Conservation (phyloP, 2,329 filamentous ascomycete genomes). For the Pleomassaria siparia region DNA sequence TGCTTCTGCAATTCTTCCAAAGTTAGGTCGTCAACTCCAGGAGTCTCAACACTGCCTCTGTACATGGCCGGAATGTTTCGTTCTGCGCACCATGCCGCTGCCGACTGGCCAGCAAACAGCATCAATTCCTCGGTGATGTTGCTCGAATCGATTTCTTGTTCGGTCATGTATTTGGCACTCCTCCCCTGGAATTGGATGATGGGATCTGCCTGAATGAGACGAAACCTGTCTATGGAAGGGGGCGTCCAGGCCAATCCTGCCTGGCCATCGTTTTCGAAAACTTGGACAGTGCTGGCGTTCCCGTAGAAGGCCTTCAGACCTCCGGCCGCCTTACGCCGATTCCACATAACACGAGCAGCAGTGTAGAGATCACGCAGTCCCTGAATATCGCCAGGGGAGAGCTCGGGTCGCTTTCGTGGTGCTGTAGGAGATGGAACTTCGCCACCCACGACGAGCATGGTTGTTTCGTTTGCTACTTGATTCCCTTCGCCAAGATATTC, state of each 20-base stretch:
- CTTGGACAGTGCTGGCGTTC: too few relatives aligned
- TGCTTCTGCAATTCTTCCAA: constrained; percentile 29
- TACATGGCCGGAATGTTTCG: constrained; percentile 55
- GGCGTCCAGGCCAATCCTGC: constrained; percentile 45
- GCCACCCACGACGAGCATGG: constrained; percentile 30
- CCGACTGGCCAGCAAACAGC: constrained; percentile 57
- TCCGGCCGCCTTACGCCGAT: constrained; percentile 39
- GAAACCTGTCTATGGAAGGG: constrained; percentile 41
- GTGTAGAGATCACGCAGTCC: constrained; percentile 40
- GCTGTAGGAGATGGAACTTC: constrained; percentile 7
- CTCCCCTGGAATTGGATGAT: constrained; percentile 40
- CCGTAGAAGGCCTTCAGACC: too few relatives aligned
- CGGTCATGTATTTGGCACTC: background rate
- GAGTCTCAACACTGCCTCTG: constrained; percentile 43
- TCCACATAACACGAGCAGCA: constrained; percentile 37
- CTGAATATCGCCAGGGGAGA: constrained; percentile 26
- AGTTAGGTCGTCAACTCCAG: constrained; percentile 9
- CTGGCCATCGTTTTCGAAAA: constrained; percentile 36
- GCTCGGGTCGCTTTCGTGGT: constrained; percentile 8
- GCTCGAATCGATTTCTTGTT: constrained; percentile 20
- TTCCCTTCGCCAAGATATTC: constrained; percentile 40
- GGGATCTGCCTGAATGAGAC: constrained; percentile 47
- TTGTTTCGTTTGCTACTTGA: constrained; percentile 10
- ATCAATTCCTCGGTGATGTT: constrained; percentile 49
- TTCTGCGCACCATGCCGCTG: constrained; percentile 54